Evolutionary conservation across 2,329 filamentous ascomycete species (phyloP), one percentile per base, ranked within the genome.

Genomic region (Colletotrichum orchidophilum): DNA sequence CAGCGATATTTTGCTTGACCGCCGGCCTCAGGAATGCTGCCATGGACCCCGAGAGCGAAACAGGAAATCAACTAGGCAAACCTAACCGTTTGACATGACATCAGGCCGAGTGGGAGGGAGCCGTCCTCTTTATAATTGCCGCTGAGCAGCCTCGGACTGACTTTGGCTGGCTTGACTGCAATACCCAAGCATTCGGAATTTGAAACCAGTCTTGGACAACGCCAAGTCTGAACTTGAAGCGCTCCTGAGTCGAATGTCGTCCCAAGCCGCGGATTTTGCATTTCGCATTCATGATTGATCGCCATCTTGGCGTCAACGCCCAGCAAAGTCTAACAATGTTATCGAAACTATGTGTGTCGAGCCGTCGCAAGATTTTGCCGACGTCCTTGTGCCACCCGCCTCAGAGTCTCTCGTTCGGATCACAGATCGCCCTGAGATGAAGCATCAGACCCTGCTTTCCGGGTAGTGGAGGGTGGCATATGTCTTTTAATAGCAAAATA

Each of bases 241-340:
- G 12, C 7, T 8, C 12, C 31, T 26, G 39, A 46, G 57, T 29
- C 50, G 26, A 33, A 15, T 29, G 31, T 65, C 27, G 18, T 15
- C 11, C 7, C 13, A n/a, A 13, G 29, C 12, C 12, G 24, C 12
- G 35, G 29, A 31, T 31, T 15, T n/a, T 39, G 18, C 11, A 33
- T 35, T 50, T 55, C 5, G 13, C 11, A n/a, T 49, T 63, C 35
- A 15, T 60, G 55, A 61, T 50, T 61, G 63, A 70, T 67, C 67
- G 35, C n/a, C 63, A 39, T 15, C 21, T 31, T 26, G 50, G 26
- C 26, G 50, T 4, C 46, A 64, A 64, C 61, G 33, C 33, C 33
- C 33, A 29, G 35, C 7, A 46, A 64, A 55, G 13, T 24, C 49
- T 24, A 57, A 12, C 15, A 11, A n/a, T 18, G 11, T 15, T 31